Base-by-base conservation (phyloP, 352 stramenopile genomes). In the Globisporangium mamillatum region DNA sequence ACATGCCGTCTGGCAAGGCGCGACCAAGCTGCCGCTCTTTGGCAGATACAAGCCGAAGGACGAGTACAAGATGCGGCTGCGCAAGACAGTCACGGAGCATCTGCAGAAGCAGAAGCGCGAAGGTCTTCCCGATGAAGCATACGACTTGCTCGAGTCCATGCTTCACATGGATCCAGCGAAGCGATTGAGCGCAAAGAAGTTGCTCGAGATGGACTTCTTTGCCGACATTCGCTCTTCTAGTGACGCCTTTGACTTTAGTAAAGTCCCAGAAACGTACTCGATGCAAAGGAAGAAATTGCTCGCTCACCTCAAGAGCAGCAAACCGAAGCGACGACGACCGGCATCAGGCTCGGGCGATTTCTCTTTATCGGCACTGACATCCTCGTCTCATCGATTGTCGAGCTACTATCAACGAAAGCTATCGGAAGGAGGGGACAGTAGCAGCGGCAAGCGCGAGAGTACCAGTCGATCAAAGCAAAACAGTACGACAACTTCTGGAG, bases 41-140 rank as follows among this genome's bases (percentile, higher is more conserved):
- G 73, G 63, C 4, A 58, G 57, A 0, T 88, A 82, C 60, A 84
- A 81, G 9, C 86, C 86, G 10, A 94, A 93, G 72, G 67, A 83
- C 53, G 88, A 94, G 63, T 92, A 84, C 73, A 88, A 88, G 65
- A 84, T 82, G 75, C 85, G 88, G 9, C 68, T 96, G 7, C 79
- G 80, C 60, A 96, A 94, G 75, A 91, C 86, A 7, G 64, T 96
- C n/a, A n/a, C 82, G 4, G 86, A 93, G 67, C 16, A 27, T 10
- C 36, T 48, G 16, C 74, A 84, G 38, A 74, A 82, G 34, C 71
- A 79, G 16, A 87, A 89, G 62, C 75, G 75, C 36, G 72, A 81
- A 9, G 56, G 10, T 12, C 80, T 96, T 12, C 78, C 81, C 0
- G 76, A 83, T 2, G 82, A 86, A 25, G 82, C 80, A 0, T 69